Evolutionary conservation across 2,329 filamentous ascomycete genomes (phyloP).

Genomic region (Cladosporium sp.): DNA sequence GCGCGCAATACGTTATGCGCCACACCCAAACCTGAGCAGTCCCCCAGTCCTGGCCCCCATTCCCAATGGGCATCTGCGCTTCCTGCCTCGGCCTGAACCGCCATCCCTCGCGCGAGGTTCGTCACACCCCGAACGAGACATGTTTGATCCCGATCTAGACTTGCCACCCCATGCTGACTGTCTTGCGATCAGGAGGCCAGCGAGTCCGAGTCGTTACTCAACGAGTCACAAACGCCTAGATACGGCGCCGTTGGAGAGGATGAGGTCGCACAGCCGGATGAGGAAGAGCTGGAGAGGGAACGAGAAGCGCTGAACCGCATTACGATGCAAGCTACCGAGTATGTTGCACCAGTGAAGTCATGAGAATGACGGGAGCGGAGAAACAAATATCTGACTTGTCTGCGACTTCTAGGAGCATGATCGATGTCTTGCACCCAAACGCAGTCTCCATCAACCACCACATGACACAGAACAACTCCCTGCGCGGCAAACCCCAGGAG

Average conservation of each 20-base stretch:
- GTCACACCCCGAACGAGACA: constrained; percentile 19
- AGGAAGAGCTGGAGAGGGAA: constrained; percentile 45
- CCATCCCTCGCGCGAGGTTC: constrained; percentile 41
- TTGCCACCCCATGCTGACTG: constrained; percentile 15
- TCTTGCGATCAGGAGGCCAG: constrained; percentile 36
- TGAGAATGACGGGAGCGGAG: no score
- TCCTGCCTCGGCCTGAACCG: constrained; percentile 45
- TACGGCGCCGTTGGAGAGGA: constrained; percentile 41
- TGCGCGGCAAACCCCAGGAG: constrained; percentile 14
- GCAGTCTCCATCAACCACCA: constrained; percentile 30
- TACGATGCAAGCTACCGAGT: constrained; percentile 47
- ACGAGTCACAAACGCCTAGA: constrained; percentile 39
- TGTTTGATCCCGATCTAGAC: background rate
- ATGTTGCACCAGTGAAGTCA: constrained; percentile 18
- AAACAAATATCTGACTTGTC: no score
- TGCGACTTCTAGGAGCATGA: constrained; percentile 39
- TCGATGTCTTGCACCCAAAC: constrained; percentile 44
- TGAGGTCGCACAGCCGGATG: constrained; percentile 39
- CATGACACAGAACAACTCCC: constrained; percentile 13
- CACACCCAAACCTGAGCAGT: background rate
- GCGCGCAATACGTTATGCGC: constrained; percentile 10
- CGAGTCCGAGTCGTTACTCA: constrained; percentile 44
- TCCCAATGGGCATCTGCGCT: constrained; percentile 45
- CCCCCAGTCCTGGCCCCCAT: constrained; percentile 7
- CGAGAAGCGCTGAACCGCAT: constrained; percentile 46